These are phyloP conservation scores for Globisporangium viniferum DNA, from an alignment of 352 stramenopile species.

Conservation along the genomic window DNA sequence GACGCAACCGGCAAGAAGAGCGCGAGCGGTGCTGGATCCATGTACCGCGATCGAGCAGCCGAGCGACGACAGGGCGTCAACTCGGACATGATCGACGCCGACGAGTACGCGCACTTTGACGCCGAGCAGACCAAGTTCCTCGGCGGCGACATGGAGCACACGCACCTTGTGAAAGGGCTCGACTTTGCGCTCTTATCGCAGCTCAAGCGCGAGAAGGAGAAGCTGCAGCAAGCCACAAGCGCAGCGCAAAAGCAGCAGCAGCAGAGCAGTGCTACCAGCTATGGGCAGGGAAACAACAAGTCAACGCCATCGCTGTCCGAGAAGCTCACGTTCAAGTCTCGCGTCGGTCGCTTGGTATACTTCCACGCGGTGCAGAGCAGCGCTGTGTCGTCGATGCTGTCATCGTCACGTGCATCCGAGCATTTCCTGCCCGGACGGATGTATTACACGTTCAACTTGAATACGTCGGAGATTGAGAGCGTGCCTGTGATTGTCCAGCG, in stretches of 20 bases:
- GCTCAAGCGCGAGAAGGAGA: slow-evolving; percentile 76
- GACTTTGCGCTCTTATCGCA: slow-evolving; percentile 87
- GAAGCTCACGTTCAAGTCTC: slow-evolving; percentile 56
- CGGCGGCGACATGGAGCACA: slow-evolving; percentile 79
- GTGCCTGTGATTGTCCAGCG: slow-evolving; percentile 60
- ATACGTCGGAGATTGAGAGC: slow-evolving; percentile 34
- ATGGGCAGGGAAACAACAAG: neutral
- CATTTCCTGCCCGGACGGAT: slow-evolving; percentile 70
- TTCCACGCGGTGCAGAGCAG: slow-evolving; percentile 57
- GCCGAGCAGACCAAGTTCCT: slow-evolving; percentile 83
- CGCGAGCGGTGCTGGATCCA: neutral
- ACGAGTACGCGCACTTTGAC: slow-evolving; percentile 55
- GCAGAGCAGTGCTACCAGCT: slow-evolving; percentile 1
- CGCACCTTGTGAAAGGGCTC: slow-evolving; percentile 87
- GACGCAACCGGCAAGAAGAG: neutral
- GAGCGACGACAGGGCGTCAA: slow-evolving; percentile 43
- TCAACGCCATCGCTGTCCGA: slow-evolving; percentile 6
- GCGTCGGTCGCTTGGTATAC: slow-evolving; percentile 60
- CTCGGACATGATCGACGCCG: slow-evolving; percentile 42
- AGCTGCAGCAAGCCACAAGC: slow-evolving; percentile 32
- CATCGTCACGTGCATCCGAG: slow-evolving; percentile 39
- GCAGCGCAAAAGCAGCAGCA: slow-evolving; percentile 29
- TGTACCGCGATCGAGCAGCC: slow-evolving; percentile 65
- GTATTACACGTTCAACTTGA: slow-evolving; percentile 72
- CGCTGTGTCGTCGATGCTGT: neutral